A percentile compares a stretch with the other conserved stretches of the same genome.
phyloP scores from a whole-genome alignment of 208 protist genomes.

The Phytomonas francai region DNA sequence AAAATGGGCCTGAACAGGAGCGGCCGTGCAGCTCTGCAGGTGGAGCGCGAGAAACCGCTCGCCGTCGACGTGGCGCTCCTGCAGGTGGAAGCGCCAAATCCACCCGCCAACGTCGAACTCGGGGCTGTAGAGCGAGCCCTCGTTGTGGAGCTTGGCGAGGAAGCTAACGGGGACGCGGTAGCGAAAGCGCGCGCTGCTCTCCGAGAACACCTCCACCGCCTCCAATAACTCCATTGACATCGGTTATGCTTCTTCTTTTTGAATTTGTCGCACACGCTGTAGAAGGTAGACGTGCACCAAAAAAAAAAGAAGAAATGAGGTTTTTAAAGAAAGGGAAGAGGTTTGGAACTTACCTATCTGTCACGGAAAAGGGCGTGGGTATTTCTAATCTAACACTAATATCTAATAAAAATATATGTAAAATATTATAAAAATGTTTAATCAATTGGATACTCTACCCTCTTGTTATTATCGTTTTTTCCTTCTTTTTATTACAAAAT shows the following conservation, averaged over 20 bases:
- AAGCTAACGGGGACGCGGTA: constrained; percentile 73
- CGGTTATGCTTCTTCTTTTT: neutral
- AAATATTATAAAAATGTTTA: too few species aligned
- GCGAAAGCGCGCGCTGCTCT: constrained; percentile 55
- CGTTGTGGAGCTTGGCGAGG: constrained; percentile 46
- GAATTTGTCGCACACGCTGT: too few species aligned
- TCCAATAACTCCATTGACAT: constrained; percentile 49
- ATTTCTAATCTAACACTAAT: too few species aligned
- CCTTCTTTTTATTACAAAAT: too few species aligned
- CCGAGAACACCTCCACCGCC: constrained; percentile 54
- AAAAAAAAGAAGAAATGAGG: neutral
- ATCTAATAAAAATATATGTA: too few species aligned
- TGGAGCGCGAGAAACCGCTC: constrained; percentile 71
- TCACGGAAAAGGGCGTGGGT: constrained; percentile 11
- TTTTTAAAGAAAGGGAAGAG: neutral
- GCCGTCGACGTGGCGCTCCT: constrained; percentile 41
- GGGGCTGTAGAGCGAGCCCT: constrained; percentile 63
- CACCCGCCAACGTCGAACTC: constrained; percentile 73
- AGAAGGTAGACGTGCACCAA: constrained; percentile 6
- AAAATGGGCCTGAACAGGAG: constrained; percentile 51
- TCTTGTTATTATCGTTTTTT: too few species aligned
- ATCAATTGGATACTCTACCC: too few species aligned
- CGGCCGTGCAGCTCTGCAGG: constrained; percentile 67
- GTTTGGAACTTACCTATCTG: neutral
- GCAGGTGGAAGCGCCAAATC: constrained; percentile 80